Conservation (phyloP, 306 rosid genomes). For the Lathyrus aphaca region DNA sequence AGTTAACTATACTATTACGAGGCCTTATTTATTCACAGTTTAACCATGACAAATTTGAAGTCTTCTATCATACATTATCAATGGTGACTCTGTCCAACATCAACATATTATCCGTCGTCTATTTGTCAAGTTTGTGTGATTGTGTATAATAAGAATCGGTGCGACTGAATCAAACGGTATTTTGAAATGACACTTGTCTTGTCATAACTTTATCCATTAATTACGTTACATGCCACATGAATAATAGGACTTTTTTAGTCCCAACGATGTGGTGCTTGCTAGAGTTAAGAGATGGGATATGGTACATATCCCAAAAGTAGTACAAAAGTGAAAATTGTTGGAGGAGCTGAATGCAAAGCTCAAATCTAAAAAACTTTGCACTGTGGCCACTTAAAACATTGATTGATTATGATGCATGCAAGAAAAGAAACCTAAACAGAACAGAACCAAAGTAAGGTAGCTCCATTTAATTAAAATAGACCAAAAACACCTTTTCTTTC, state of each 20-base stretch:
- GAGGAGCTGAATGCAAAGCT: conserved; percentile 41
- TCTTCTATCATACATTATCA: too few species aligned
- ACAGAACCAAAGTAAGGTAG: conserved; percentile 52
- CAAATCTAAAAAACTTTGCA: conserved; percentile 44
- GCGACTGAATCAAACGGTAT: conserved; percentile 29
- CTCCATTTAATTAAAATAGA: conserved; percentile 38
- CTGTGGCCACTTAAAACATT: conserved; percentile 63
- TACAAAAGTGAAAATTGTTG: conserved; percentile 48
- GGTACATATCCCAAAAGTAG: conserved; percentile 49
- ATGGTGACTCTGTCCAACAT: too few species aligned
- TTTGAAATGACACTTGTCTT: conserved; percentile 39
- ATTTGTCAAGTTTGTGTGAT: too few species aligned
- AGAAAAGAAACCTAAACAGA: conserved; percentile 50
- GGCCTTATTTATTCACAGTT: too few species aligned
- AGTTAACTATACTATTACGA: too few species aligned
- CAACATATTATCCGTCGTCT: too few species aligned
- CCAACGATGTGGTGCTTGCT: conserved; percentile 42
- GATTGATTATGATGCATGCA: conserved; percentile 50
- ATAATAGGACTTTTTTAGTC: conserved; percentile 32
- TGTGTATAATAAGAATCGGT: too few species aligned
- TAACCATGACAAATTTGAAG: too few species aligned
- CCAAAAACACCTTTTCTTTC: conserved; percentile 29
- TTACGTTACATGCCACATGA: conserved; percentile 43
- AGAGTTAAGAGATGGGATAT: conserved; percentile 46
- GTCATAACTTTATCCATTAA: conserved; percentile 20